Base-by-base conservation (phyloP, 495 filamentous ascomycete genomes). In the Oidiodendron maius region DNA sequence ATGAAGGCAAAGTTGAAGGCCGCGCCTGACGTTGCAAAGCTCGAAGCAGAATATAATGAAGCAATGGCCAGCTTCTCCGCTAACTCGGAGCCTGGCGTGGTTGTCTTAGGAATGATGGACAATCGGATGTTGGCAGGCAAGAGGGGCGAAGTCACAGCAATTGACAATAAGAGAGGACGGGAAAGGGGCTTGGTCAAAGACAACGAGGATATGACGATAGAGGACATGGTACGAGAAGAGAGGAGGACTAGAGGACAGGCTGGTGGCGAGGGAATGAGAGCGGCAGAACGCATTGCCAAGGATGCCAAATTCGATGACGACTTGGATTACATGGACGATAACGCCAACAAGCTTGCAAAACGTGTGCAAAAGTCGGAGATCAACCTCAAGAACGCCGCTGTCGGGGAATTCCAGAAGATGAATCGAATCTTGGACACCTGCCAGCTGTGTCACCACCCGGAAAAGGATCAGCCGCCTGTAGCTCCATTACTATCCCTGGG, bases 271-370 rank as follows among this genome's bases (percentile, higher is more conserved):
- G 87, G 89, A 8, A 69, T 77, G 58, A 79, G 83, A 16, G 76
- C 96, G 11, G 93, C 93, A 18, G 91, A 97, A 58, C 77, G 88
- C 43, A 97, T 98, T 52, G 83, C 89, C 37, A 91, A 94, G 54
- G 93, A 98, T 68, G 81, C 64, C 21, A 95, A 91, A 61, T 98
- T 96, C 60, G 80, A 86, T 76, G 84, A 94, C 56, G 87, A 96
- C 60, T 74, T 97, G 43, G 91, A 98, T 41, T 98, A 98, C 64
- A 84, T 98, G 70, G 94, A 98, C 62, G 93, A 97, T 51, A 96
- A 97, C 61, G 93, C 93, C 15, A 74, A 78, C 40, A 95, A 94
- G 58, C 76, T 98, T 9, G 89, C 91, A n/a, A 86, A 83, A 61
- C 83, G 87, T 22, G 85, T 95, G 3, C 86, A 91, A 54, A 91